phyloP scores from a whole-genome alignment of 495 filamentous ascomycete species.

The Podospora conica region DNA sequence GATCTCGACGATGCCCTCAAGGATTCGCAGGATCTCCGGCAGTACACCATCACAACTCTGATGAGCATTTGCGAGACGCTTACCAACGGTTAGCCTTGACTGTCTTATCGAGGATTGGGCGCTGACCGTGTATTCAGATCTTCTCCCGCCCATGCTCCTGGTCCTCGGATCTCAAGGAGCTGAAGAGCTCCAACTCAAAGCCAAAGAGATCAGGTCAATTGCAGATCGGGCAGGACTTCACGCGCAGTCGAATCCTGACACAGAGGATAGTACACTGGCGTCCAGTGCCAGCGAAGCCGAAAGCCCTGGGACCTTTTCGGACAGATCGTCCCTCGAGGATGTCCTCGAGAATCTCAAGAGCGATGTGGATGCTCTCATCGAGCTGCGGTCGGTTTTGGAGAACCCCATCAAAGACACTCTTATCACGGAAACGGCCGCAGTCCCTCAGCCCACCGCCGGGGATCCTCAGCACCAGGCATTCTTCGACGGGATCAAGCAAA shows the following conservation, averaged over 20 bases:
- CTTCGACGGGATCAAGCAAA: conserved; percentile 8
- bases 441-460: neutral
- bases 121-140: neutral
- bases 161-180: neutral
- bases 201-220: neutral
- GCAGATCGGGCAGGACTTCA: neutral
- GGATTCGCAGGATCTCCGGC: neutral
- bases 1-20: conserved; percentile 2
- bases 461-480: neutral
- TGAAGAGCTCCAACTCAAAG: neutral
- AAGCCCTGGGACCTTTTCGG: neutral
- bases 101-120: neutral
- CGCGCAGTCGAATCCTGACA: neutral
- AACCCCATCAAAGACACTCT: neutral
- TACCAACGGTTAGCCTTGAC: neutral
- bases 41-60: neutral
- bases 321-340: neutral
- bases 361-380: conserved; percentile 2
- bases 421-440: neutral
- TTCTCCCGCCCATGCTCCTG: neutral
- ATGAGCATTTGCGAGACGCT: conserved; percentile 6
- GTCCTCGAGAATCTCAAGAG: neutral
- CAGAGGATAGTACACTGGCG: neutral
- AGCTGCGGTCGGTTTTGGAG: neutral
- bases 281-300: neutral